phyloP scores from a whole-genome alignment of 1,284 basidiomycete species.

The Golubevia pallescens region DNA sequence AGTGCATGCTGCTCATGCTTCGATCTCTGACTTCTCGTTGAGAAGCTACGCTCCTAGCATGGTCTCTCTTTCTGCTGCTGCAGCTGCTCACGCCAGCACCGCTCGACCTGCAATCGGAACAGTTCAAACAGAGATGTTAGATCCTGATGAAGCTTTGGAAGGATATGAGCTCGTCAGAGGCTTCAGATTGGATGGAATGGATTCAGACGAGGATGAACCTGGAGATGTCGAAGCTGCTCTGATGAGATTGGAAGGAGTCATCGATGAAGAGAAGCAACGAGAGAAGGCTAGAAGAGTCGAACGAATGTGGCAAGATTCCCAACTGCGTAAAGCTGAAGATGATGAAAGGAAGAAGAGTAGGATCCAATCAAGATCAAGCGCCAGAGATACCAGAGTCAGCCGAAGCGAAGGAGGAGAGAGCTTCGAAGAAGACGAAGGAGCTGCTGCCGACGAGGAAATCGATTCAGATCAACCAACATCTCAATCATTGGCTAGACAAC shows the following conservation, averaged over 20 bases:
- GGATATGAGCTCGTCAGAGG: conserved; percentile 56
- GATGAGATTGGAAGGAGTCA: conserved; percentile 46
- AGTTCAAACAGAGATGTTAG: conserved; percentile 45
- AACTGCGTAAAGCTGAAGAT: conserved; percentile 66
- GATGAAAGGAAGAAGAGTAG: conserved; percentile 38
- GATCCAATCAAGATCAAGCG: neutral
- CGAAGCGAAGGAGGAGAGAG: neutral
- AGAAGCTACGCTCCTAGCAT: conserved; percentile 4
- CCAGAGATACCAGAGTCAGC: neutral
- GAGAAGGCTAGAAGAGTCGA: conserved; percentile 37
- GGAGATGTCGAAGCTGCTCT: conserved; percentile 54
- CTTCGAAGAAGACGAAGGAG: conserved; percentile 1
- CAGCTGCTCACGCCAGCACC: neutral
- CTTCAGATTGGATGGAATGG: conserved; percentile 33
- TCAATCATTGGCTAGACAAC: neutral
- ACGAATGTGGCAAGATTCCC: conserved; percentile 26
- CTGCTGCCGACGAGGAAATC: neutral
- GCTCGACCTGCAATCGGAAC: conserved; percentile 29
- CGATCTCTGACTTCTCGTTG: conserved; percentile 7
- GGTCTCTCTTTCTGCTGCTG: conserved; percentile 12
- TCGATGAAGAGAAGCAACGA: conserved; percentile 48
- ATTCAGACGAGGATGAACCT: conserved; percentile 42
- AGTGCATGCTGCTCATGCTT: conserved; percentile 3
- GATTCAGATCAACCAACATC: neutral
- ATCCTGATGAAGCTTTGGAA: conserved; percentile 47